Evolutionary conservation across 331 rosid species (phyloP), one percentile per base, ranked within the genome.

Genomic region (Prunus yedoensis): DNA sequence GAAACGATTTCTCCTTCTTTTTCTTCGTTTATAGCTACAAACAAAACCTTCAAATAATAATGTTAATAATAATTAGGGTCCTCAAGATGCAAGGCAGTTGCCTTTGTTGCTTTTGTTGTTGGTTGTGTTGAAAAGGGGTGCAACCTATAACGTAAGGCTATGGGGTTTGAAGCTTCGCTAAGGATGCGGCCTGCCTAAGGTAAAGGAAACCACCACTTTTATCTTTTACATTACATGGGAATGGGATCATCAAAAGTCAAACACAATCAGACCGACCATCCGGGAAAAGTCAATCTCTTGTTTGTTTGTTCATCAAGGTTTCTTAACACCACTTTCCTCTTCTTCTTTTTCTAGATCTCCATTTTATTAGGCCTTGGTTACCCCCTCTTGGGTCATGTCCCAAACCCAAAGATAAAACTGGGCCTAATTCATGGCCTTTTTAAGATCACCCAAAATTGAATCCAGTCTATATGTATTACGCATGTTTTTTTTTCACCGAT

Each of bases 101-200:
- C 11, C 14, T 25, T 27, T 27, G 3, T 60, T 60, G 27, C 28
- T 57, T 20, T 61, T 28, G 66, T 35, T 38, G 1, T 65, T 38
- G 49, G 47, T 41, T 41, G 32, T 10, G 28, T 66, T 66, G 7
- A 14, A 66, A 5, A 17, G 21, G 49, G 9, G 21, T 54, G 11
- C 10, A 54, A 23, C 28, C 21, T 2, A 10, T 66, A 41, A 52
- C 52, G 80, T 18, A 52, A 61, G 69, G 78, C 21, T 10, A 18
- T 21, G 52, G 74, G 74, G 77, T 68, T 75, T 51, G 74, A 81
- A 68, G 46, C 32, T 66, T 85, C 45, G 80, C 96, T 83, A 79
- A 3, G 77, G 74, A 80, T 51, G 89, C 93, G 96, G 69, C 61
- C 73, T 27, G 81, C 87, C 85, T 18, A 59, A 71, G 66, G 57